Conservation (phyloP, 1,284 basidiomycete genomes). For the Apiotrichum mycotoxinovorans region DNA sequence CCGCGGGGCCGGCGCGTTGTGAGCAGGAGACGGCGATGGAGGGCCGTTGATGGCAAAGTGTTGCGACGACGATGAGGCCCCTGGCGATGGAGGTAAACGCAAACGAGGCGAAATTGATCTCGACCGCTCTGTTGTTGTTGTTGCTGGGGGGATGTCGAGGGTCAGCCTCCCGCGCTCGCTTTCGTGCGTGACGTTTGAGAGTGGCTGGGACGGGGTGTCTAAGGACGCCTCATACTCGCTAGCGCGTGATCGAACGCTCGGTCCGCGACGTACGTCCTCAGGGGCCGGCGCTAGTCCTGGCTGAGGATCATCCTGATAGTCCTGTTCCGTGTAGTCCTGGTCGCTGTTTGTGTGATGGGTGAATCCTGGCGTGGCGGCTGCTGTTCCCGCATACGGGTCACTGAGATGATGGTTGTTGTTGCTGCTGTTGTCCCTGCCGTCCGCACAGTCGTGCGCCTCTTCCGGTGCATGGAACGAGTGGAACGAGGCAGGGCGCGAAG, state of each 20-base stretch:
- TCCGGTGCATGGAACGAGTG: not conserved
- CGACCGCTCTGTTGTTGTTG: not conserved
- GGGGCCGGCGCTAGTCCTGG: not conserved
- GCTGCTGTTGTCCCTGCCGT: not conserved
- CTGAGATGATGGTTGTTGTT: not conserved
- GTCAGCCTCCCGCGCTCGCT: not conserved
- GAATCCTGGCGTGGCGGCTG: not conserved
- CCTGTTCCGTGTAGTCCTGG: not conserved
- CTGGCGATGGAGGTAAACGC: constrained; percentile 5
- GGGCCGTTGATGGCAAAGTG: not conserved
- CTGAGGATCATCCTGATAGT: not conserved
- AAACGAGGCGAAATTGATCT: constrained; percentile 6
- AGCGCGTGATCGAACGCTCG: constrained; percentile 2
- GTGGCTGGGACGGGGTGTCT: not conserved
- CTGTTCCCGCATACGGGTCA: not conserved
- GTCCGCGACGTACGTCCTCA: constrained; percentile 3
- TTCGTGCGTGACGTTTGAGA: not conserved
- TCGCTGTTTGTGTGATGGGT: not conserved
- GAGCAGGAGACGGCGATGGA: not conserved
- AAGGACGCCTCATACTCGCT: constrained; percentile 8
- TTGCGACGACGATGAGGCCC: too few species aligned
- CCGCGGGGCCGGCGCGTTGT: constrained; percentile 5
- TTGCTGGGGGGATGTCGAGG: not conserved
- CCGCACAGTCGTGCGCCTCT: not conserved
- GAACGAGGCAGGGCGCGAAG: not conserved